Evolutionary conservation across 371 early-diverging fungal genomes (phyloP), one percentile per base, ranked within the genome.

Genomic region (Synchytrium microbalum): DNA sequence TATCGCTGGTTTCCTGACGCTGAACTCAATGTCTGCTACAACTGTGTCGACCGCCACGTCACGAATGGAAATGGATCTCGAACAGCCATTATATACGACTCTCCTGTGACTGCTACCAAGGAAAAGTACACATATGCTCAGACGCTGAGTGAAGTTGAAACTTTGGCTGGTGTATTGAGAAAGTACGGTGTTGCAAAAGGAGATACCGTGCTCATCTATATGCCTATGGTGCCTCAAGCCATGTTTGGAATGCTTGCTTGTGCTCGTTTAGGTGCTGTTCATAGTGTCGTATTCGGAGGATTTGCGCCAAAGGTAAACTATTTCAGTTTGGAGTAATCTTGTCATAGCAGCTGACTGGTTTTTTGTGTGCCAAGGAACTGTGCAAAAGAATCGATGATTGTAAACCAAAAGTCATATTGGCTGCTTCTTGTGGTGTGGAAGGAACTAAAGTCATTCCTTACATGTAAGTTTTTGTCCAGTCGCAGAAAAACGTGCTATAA

Each of bases 31-130:
- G 89, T 88, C 24, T 86, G 89, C 56, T 94, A 92, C 81, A 98
- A 96, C 79, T 92, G 93, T 74, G 85, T 98, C 24, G 98, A 97
- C 70, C 88, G 96, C 51, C 93, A 95, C 75, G 93, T 90, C 26
- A 59, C 74, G 29, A 78, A 82, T 14, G 74, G 71, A 2, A 55
- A 61, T n/a, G 71, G 68, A 51, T 57, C 81, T 53, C 83, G 89
- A 76, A 71, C 90, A 19, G 98, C 96, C 32, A 85, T 98, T 67
- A 86, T 95, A 60, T 90, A 91, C 68, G 96, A 97, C 71, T 88
- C 88, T 66, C 92, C 92, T 77, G 76, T 69, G 0, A 82, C 79
- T 64, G 73, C 76, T 60, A 72, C 74, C 51, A 81, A 80, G 65
- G 72, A 78, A 38, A 84, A 38, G 14, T 59, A 90, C 60, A 92